These are phyloP conservation scores for Diutina pseudorugosa DNA, from an alignment of 1,139 yeast species.

Conservation along the genomic window DNA sequence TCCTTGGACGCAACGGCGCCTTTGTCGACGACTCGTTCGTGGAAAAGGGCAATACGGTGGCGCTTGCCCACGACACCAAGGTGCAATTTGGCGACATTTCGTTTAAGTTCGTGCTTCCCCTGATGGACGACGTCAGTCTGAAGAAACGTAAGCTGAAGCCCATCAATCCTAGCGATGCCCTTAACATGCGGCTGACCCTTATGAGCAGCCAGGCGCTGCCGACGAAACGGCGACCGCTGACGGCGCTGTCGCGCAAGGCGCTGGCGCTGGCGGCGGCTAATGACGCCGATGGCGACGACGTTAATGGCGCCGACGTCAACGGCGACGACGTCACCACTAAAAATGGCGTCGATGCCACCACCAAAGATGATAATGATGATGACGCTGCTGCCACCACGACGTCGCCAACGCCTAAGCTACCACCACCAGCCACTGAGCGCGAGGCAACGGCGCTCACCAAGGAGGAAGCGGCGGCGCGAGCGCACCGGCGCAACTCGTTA, in stretches of 20 bases:
- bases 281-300: slow-evolving; percentile 8
- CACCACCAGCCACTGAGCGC: neutral
- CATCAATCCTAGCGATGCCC: slow-evolving; percentile 42
- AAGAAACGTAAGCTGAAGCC: slow-evolving; percentile 13
- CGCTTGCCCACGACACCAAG: slow-evolving; percentile 66
- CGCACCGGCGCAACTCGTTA: neutral
- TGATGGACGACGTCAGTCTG: slow-evolving; percentile 18
- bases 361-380: no score
- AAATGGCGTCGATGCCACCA: no score
- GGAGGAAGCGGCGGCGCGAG: neutral
- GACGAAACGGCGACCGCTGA: slow-evolving; percentile 7
- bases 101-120: slow-evolving; percentile 75
- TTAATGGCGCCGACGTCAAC: slow-evolving; percentile 6
- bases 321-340: no score
- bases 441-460: neutral
- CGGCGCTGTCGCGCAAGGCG: neutral
- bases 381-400: neutral
- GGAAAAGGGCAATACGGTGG: slow-evolving; percentile 83
- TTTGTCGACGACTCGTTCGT: slow-evolving; percentile 84
- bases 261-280: slow-evolving; percentile 4
- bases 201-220: slow-evolving; percentile 8
- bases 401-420: neutral
- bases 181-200: slow-evolving; percentile 35
- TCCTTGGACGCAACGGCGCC: slow-evolving; percentile 90
- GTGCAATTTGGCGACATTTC: slow-evolving; percentile 91